Base-by-base conservation (phyloP, 1,284 basidiomycete species). In the Malassezia caprae region DNA sequence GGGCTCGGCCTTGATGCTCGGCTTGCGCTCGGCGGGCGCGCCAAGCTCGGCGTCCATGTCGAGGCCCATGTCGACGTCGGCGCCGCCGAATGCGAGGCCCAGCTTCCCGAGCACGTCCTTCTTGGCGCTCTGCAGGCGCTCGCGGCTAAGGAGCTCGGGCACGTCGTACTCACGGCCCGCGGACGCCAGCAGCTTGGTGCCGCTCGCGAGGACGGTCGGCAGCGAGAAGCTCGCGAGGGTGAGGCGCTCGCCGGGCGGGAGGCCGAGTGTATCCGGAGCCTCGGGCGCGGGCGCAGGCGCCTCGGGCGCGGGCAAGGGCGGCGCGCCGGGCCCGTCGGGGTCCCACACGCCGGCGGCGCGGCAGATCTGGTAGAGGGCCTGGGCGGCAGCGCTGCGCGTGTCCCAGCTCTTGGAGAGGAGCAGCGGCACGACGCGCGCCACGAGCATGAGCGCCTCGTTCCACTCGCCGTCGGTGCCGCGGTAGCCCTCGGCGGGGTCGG, bases 341-440 rank as follows among this genome's bases (percentile, higher is more conserved):
- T 68, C 68, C 90, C 90, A 93, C 15, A 87, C 77, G 1, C 89
- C 88, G 6, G 88, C 84, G 15, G 87, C 81, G 11, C 83, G 79
- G 67, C 86, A 90, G 61, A 93, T 89, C 61, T 88, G 84, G 0
- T 86, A 88, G 47, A 93, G 80, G 1, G 90, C 87, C 50, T 82
- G 81, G 0, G 87, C 87, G 3, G 88, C 87, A 1, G 90, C 86
- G 1, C 83, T 82, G 51, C 89, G 82, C 1, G 90, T 90, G 60
- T 94, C 89, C 66, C 83, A 84, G 34, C 84, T 87, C 77, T 85
- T 87, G 42, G 88, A 90, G 69, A 90, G 86, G 4, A 93, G 78
- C 72, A 82, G 88, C 8, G 90, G 90, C 32, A 93, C 78, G 62
- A 93, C 86, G 84, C 91, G 57, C 23, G 70, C 61, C 11, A 73